Evolutionary conservation across 2,329 filamentous ascomycete species (phyloP).

Genomic region (Hirsutella thompsonii): DNA sequence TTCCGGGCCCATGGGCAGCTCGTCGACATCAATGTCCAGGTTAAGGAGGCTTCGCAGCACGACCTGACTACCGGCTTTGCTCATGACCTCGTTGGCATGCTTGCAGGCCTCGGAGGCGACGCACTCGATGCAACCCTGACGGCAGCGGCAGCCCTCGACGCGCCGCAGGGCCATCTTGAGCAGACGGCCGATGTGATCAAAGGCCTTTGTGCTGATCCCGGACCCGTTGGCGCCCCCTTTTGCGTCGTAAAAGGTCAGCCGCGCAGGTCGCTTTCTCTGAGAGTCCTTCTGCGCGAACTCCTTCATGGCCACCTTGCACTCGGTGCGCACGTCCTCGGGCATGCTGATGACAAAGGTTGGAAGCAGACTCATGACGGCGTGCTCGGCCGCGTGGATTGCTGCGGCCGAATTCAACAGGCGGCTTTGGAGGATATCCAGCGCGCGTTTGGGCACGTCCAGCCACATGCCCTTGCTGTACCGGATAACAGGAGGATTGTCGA

Average conservation of each 20-base stretch:
- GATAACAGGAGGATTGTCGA: slow-evolving; percentile 86
- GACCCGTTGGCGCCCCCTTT: slow-evolving; percentile 76
- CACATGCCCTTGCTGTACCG: slow-evolving; percentile 83
- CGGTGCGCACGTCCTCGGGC: slow-evolving; percentile 84
- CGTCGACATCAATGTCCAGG: slow-evolving; percentile 67
- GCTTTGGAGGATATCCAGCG: slow-evolving; percentile 65
- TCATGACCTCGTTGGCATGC: slow-evolving; percentile 84
- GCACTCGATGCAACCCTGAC: slow-evolving; percentile 79
- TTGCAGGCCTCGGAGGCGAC: slow-evolving; percentile 76
- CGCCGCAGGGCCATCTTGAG: slow-evolving; percentile 63
- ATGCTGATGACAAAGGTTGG: slow-evolving; percentile 84
- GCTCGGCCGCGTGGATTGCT: slow-evolving; percentile 89
- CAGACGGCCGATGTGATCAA: slow-evolving; percentile 77
- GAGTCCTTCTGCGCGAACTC: slow-evolving; percentile 66
- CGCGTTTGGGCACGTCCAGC: slow-evolving; percentile 74
- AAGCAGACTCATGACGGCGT: slow-evolving; percentile 75
- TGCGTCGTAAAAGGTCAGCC: slow-evolving; percentile 88
- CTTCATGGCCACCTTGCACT: slow-evolving; percentile 82
- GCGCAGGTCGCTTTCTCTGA: slow-evolving; percentile 67
- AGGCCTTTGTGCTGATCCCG: slow-evolving; percentile 84
- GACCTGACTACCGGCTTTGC: slow-evolving; percentile 75
- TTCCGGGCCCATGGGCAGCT: slow-evolving; percentile 77
- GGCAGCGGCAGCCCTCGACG: slow-evolving; percentile 63
- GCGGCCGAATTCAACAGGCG: slow-evolving; percentile 69
- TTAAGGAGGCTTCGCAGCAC: slow-evolving; percentile 66